phyloP scores from a whole-genome alignment of 1,284 basidiomycete species.

The Stygiomarasmius scandens region DNA sequence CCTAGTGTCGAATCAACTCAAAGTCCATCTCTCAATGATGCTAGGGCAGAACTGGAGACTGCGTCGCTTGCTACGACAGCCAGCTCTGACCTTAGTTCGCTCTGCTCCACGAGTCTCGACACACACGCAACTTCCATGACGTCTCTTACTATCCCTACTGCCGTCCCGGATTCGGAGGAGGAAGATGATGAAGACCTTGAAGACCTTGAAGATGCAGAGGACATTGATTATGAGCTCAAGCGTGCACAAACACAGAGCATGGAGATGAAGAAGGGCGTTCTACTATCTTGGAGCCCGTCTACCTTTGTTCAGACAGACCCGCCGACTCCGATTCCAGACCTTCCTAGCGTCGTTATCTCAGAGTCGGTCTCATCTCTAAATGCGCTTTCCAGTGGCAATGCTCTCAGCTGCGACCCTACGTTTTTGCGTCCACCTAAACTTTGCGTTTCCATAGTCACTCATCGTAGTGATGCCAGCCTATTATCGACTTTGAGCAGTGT shows the following conservation, averaged over 20 bases:
- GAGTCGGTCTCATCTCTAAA: conserved; percentile 21
- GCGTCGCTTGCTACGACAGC: conserved; percentile 1
- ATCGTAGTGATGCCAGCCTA: conserved; percentile 37
- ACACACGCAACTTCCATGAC: conserved; percentile 24
- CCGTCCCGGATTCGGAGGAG: conserved; percentile 20
- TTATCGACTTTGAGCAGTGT: conserved; percentile 36
- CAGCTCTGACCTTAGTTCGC: conserved; percentile 4
- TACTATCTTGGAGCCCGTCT: conserved; percentile 33
- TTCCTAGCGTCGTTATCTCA: conserved; percentile 22
- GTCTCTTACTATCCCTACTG: conserved; percentile 25
- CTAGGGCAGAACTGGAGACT: not conserved
- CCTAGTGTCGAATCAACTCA: not conserved
- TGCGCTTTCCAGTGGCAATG: conserved; percentile 6
- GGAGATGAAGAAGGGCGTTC: conserved; percentile 47
- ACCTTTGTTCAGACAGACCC: not conserved
- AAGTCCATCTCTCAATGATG: not conserved
- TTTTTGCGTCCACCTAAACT: conserved; percentile 22
- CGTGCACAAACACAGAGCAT: conserved; percentile 49
- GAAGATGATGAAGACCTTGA: conserved; percentile 24
- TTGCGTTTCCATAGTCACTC: conserved; percentile 35
- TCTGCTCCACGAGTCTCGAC: conserved; percentile 5
- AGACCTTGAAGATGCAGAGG: conserved; percentile 31
- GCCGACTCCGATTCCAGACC: conserved; percentile 14
- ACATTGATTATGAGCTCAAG: conserved; percentile 41
- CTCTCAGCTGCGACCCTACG: not conserved